phyloP scores from a whole-genome alignment of 495 filamentous ascomycete species.

The Daldinia childiae region DNA sequence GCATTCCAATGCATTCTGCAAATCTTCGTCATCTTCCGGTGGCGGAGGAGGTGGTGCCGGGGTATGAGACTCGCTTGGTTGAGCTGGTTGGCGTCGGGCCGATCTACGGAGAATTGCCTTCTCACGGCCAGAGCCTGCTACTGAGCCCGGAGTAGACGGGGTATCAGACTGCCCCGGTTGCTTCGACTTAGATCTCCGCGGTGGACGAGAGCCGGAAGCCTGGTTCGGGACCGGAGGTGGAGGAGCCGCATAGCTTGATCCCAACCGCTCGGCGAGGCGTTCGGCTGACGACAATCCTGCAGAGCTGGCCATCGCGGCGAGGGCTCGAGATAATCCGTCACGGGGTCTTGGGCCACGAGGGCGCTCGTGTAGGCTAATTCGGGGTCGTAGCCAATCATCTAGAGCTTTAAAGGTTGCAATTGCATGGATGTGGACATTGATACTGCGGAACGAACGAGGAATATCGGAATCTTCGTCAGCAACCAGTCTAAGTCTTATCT shows the following conservation, averaged over 20 bases:
- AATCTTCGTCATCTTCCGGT: slow-evolving; percentile 65
- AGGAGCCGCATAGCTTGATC: slow-evolving; percentile 45
- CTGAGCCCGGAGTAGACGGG: slow-evolving; percentile 51
- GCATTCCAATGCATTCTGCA: slow-evolving; percentile 80
- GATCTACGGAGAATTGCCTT: slow-evolving; percentile 65
- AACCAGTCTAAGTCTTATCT: slow-evolving; percentile 86
- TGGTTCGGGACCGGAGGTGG: slow-evolving; percentile 50
- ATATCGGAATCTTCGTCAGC: slow-evolving; percentile 93
- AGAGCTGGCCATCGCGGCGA: slow-evolving; percentile 84
- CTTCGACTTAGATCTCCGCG: slow-evolving; percentile 60
- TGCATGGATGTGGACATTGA: slow-evolving; percentile 98
- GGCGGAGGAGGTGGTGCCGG: slow-evolving; percentile 60
- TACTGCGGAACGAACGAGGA: slow-evolving; percentile 82
- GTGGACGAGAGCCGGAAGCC: slow-evolving; percentile 51
- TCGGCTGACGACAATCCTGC: slow-evolving; percentile 64
- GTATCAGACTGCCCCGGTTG: slow-evolving; percentile 48
- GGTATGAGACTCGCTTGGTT: slow-evolving; percentile 50
- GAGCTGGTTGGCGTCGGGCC: slow-evolving; percentile 61
- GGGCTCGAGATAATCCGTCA: slow-evolving; percentile 71
- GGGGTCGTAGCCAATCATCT: slow-evolving; percentile 93
- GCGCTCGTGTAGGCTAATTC: slow-evolving; percentile 85
- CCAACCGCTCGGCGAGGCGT: slow-evolving; percentile 55
- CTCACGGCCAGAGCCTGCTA: slow-evolving; percentile 54
- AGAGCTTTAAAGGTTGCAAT: slow-evolving; percentile 98
- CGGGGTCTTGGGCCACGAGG: slow-evolving; percentile 72